Percentiles rank a stretch among this genome's conserved stretches.
phyloP scores from a whole-genome alignment of 1,284 basidiomycete genomes.

The Apiotrichum porosum region DNA sequence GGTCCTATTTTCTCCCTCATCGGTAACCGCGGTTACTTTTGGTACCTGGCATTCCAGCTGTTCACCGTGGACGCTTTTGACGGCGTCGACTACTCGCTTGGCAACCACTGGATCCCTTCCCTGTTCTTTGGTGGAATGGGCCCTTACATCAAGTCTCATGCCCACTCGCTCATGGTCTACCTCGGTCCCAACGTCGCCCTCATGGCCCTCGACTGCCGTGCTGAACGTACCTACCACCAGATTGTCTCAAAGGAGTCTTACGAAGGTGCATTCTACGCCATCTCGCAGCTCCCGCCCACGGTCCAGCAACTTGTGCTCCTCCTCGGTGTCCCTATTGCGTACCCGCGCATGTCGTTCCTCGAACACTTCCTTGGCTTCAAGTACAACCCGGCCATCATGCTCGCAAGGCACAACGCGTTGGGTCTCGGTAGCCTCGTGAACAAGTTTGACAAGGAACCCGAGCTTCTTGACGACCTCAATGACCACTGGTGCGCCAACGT shows the following conservation, averaged over 20 bases:
- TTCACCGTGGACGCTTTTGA: conserved; percentile 75
- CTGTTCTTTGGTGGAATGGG: conserved; percentile 68
- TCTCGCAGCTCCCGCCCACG: conserved; percentile 57
- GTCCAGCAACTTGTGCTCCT: conserved; percentile 79
- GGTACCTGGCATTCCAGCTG: conserved; percentile 86
- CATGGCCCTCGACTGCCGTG: conserved; percentile 78
- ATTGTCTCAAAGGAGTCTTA: conserved; percentile 73
- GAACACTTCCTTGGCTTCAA: conserved; percentile 64
- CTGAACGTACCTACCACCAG: conserved; percentile 75
- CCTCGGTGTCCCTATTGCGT: conserved; percentile 63
- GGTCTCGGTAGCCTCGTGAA: conserved; percentile 77
- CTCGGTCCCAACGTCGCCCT: conserved; percentile 59
- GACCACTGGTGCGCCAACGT: conserved; percentile 81
- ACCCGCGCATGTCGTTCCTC: conserved; percentile 88
- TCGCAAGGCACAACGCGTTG: conserved; percentile 55
- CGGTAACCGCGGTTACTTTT: conserved; percentile 75
- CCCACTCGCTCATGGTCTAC: conserved; percentile 68
- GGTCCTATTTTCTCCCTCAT: conserved; percentile 66
- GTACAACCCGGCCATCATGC: conserved; percentile 70
- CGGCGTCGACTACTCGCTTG: conserved; percentile 59
- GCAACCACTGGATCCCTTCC: conserved; percentile 62
- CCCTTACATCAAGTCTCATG: conserved; percentile 69
- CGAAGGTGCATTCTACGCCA: conserved; percentile 61
- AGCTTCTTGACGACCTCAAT: conserved; percentile 87
- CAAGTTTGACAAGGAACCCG: conserved; percentile 83